Base-by-base conservation (phyloP, 495 filamentous ascomycete species). In the Trypethelium eluteriae region DNA sequence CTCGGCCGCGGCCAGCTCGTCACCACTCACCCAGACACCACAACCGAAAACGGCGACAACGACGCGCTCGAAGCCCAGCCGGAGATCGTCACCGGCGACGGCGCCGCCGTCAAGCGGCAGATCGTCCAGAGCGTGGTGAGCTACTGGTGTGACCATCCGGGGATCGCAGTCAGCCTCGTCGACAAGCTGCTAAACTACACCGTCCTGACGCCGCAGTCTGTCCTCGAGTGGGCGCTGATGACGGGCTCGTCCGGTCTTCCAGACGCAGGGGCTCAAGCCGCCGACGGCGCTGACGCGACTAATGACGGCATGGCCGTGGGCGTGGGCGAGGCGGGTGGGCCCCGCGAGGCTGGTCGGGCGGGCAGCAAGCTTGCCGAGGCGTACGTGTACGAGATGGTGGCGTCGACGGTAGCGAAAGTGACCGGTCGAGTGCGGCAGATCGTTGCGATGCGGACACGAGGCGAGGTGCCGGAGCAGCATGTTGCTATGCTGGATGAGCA, bases 101-200 rank as follows among this genome's bases (percentile, higher is more conserved):
- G 53, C 32, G 83, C 88, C 49, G 79, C 79, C 32, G 92, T 91
- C 2, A 85, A 91, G 25, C 83, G 84, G 64, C 95, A 99, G 75
- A 96, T 99, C 68, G 89, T 98, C 67, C 83, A 85, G 11, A 89
- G 89, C 9, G 93, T 97, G 38, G 88, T 97, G 80, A 84, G 87
- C 14, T 98, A 96, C 79, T 99, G 94, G 94, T 82, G 83, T 47
- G 88, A 93, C 64, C 94, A 98, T 69, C 91, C 94, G 0, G 94
- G 94, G 39, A 87, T 96, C 50, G 95, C 92, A 39, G 88, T 97
- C 72, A 89, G 89, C 71, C 93, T 99, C 71, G 83, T 98, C 65
- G 94, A 99, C 80, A 98, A 96, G 78, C 82, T 99, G 3, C 87
- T 99, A 38, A 99, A 99, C 75, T 99, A 98, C 80, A 92, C 89